These are phyloP conservation scores for Asparagopsis taxiformis DNA, from an alignment of 31 red algal genomes.

Conservation along the genomic window DNA sequence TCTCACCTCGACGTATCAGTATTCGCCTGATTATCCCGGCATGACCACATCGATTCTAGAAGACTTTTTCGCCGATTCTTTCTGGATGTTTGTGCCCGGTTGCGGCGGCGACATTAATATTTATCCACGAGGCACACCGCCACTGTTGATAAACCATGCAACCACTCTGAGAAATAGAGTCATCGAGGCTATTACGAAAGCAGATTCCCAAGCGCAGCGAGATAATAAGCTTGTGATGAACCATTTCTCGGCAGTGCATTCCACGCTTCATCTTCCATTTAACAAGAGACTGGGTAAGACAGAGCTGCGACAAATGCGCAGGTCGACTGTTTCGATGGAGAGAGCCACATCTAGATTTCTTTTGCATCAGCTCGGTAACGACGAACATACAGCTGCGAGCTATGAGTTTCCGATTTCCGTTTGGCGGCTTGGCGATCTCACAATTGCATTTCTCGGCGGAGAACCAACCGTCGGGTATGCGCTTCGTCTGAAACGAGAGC, in stretches of 20 bases:
- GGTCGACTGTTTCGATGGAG: slow-evolving; percentile 1
- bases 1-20: slow-evolving; percentile 33
- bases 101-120: slow-evolving; percentile 73
- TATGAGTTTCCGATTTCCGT: slow-evolving; percentile 48
- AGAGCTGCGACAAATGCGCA: slow-evolving; percentile 11
- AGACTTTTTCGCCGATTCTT: not conserved
- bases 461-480: slow-evolving; percentile 74
- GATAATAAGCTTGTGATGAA: not conserved
- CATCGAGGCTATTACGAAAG: not conserved
- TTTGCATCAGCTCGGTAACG: slow-evolving; percentile 4
- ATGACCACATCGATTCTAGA: slow-evolving; percentile 30
- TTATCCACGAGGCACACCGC: slow-evolving; percentile 43
- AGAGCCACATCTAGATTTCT: slow-evolving; percentile 13
- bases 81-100: slow-evolving; percentile 52
- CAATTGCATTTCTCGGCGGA: slow-evolving; percentile 63
- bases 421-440: slow-evolving; percentile 38
- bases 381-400: slow-evolving; percentile 15
- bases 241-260: not conserved
- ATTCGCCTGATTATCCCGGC: slow-evolving; percentile 65
- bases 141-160: slow-evolving; percentile 14
- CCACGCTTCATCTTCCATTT: slow-evolving; percentile 15
- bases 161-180: slow-evolving; percentile 14
- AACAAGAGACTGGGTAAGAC: slow-evolving; percentile 10
- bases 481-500: not conserved
- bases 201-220: not conserved